Base-by-base conservation (phyloP, 352 stramenopile species). In the Globisporangium splendens region DNA sequence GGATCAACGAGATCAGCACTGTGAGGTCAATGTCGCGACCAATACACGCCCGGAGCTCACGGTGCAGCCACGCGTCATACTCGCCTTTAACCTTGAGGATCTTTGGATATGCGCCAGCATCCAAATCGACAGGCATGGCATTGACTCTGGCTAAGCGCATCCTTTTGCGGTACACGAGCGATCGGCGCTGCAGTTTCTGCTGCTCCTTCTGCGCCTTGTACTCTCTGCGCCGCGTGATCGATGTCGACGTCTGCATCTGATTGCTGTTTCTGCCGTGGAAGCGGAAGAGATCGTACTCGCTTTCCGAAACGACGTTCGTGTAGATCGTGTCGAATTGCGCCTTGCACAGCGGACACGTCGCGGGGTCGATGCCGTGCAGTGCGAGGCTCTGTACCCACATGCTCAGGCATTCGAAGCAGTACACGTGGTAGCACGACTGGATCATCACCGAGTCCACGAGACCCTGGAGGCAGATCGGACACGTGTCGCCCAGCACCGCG, bases 321-420 rank as follows among this genome's bases (percentile, higher is more conserved):
- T 85, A 87, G 21, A 72, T 75, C 1, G 72, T 53, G 8, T 82
- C 61, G 63, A 92, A 92, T 17, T 49, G 24, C 51, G 68, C 65
- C 60, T 92, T 92, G 57, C 83, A 92, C 31, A 92, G 61, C 10
- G 83, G 83, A 68, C 83, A 92, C 5, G 74, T 86, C 33, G 79
- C 58, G 14, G 46, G 63, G 0, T 70, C 65, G 24, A 87, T 65
- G 41, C 82, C 82, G 28, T 88, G 77, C 11, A 89, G 59, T 28
- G 70, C 75, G 49, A 86, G 56, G 57, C 74, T 87, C 22, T 73
- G 62, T 50, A 72, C 72, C 83, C 83, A 92, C 12, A 68, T 79
- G 44, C 69, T 77, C 14, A 92, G 49, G 58, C 83, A 92, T 57
- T 75, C 74, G 61, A 75, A 74, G 61, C 83, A 92, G 66, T 86